Percentiles rank a stretch among this genome's conserved stretches.
These are phyloP conservation scores for Podila epicladia DNA, from an alignment of 192 early-diverging fungal genomes.

Conservation along the genomic window DNA sequence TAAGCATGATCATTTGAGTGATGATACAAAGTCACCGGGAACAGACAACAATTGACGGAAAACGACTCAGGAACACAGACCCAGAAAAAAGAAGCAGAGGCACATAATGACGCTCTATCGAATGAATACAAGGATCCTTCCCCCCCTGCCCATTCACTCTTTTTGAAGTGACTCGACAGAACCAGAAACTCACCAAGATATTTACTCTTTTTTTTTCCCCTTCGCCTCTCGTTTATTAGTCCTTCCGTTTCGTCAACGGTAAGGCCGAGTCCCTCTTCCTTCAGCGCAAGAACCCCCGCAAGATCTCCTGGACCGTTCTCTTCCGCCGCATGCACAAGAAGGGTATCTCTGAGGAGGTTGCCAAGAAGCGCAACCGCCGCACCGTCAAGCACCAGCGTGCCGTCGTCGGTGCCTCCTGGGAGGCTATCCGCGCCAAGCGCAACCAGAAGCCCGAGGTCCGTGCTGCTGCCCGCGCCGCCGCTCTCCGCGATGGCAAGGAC, in stretches of 20 bases:
- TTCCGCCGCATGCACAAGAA: slow-evolving; percentile 99
- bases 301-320: slow-evolving; percentile 96
- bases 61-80: too few relatives aligned
- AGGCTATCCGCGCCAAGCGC: slow-evolving; percentile 97
- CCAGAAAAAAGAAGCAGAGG: too few relatives aligned
- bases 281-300: slow-evolving; percentile 97
- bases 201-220: neutral
- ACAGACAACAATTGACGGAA: too few relatives aligned
- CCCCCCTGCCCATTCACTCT: too few relatives aligned
- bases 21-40: too few relatives aligned
- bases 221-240: slow-evolving; percentile 50
- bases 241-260: slow-evolving; percentile 96
- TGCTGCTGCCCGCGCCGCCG: slow-evolving; percentile 87
- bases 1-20: too few relatives aligned
- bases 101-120: too few relatives aligned
- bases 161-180: too few relatives aligned
- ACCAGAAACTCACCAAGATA: neutral
- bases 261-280: slow-evolving; percentile 98
- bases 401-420: slow-evolving; percentile 94
- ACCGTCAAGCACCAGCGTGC: slow-evolving; percentile 96
- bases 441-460: slow-evolving; percentile 96
- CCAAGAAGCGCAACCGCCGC: slow-evolving; percentile 96
- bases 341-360: slow-evolving; percentile 94
- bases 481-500: slow-evolving; percentile 90
- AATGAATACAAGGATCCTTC: too few relatives aligned